These are phyloP conservation scores for Backusella liffmaniae DNA, from an alignment of 192 early-diverging fungal species.

Conservation along the genomic window DNA sequence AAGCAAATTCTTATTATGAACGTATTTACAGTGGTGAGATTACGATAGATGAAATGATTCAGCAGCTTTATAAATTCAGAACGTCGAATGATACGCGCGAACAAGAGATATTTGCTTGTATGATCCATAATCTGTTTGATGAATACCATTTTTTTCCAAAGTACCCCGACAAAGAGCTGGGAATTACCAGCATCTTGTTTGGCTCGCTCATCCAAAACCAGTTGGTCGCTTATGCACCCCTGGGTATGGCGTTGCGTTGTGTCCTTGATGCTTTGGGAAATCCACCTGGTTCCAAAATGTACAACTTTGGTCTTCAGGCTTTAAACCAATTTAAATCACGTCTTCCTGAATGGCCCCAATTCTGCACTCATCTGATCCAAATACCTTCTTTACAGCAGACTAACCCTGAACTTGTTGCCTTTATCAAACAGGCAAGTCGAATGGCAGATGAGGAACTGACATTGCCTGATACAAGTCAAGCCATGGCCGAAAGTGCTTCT, in stretches of 20 bases:
- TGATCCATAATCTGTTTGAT: conserved; percentile 93
- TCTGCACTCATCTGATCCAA: conserved; percentile 79
- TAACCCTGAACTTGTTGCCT: conserved; percentile 70
- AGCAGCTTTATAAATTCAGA: conserved; percentile 77
- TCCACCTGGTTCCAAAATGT: conserved; percentile 76
- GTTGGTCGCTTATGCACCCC: conserved; percentile 72
- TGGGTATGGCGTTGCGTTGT: conserved; percentile 88
- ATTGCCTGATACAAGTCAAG: neutral
- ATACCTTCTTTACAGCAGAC: conserved; percentile 79
- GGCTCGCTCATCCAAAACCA: conserved; percentile 89
- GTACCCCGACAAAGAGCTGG: conserved; percentile 92
- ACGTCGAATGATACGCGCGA: conserved; percentile 72
- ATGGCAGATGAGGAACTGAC: conserved; percentile 10
- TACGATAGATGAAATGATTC: conserved; percentile 81
- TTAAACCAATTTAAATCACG: conserved; percentile 79
- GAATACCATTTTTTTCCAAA: conserved; percentile 94
- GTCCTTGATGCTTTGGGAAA: conserved; percentile 85
- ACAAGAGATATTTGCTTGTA: conserved; percentile 84
- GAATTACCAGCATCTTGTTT: conserved; percentile 87
- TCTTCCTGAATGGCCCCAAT: conserved; percentile 89
- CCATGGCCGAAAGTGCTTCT: neutral
- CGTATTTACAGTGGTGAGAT: conserved; percentile 78
- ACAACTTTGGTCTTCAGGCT: conserved; percentile 88
- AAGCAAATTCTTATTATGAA: conserved; percentile 74
- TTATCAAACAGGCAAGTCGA: conserved; percentile 53